Evolutionary conservation across 2,329 filamentous ascomycete species (phyloP).

Genomic region (Trichoderma harzianum): DNA sequence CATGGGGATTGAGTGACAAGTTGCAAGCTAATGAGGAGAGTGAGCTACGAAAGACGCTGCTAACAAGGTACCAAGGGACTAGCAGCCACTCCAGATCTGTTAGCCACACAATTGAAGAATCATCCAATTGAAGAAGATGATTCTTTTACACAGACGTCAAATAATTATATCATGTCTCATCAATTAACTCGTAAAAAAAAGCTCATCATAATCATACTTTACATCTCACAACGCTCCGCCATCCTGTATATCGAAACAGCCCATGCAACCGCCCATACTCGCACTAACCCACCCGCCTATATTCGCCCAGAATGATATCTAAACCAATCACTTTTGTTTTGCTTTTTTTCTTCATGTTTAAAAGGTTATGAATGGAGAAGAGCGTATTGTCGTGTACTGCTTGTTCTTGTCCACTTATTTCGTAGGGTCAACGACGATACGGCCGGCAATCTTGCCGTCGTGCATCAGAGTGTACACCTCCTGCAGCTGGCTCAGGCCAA

Average conservation of each 20-base stretch:
- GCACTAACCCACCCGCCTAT: not conserved
- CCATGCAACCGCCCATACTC: not conserved
- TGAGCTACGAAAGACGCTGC: not conserved
- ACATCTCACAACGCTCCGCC: not conserved
- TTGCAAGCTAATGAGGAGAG: not conserved
- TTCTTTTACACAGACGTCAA: not conserved
- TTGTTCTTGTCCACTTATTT: slow-evolving; percentile 39
- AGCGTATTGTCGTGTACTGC: not conserved
- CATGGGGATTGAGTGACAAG: not conserved
- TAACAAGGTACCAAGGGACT: not conserved
- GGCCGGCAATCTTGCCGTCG: slow-evolving; percentile 68
- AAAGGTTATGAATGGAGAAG: not conserved
- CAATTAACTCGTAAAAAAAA: not conserved
- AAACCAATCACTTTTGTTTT: not conserved
- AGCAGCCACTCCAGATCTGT: not conserved
- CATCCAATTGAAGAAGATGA: no score
- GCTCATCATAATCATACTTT: not conserved
- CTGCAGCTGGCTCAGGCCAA: slow-evolving; percentile 75
- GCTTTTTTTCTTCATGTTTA: not conserved
- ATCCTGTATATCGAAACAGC: not conserved
- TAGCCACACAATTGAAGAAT: not conserved
- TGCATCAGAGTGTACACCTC: slow-evolving; percentile 76
- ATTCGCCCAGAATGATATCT: not conserved
- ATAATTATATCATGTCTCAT: not conserved
- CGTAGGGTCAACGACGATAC: slow-evolving; percentile 75